Base-by-base conservation (phyloP, 441 rosid species). In the Heliophila coronopifolia region DNA sequence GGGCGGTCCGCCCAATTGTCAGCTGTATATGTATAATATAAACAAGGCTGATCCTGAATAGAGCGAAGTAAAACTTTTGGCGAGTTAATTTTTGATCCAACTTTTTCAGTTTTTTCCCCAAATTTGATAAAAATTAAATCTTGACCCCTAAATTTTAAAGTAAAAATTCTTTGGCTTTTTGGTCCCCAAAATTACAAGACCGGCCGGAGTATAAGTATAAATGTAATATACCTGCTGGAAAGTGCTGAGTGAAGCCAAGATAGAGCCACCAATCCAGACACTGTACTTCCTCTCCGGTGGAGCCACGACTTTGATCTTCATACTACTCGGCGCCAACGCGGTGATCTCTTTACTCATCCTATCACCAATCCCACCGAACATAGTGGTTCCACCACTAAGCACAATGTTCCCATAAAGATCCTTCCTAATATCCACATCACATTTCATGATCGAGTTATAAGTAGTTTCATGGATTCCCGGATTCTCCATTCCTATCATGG, bases 171-270 rank as follows among this genome's bases (percentile, higher is more conserved):
- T n/a, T n/a, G n/a, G n/a, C n/a, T n/a, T n/a, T n/a, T n/a, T n/a
- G n/a, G n/a, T n/a, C n/a, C n/a, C n/a, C n/a, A n/a, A n/a, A n/a
- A n/a, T n/a, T n/a, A n/a, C n/a, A n/a, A n/a, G n/a, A n/a, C n/a
- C n/a, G n/a, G n/a, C n/a, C n/a, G n/a, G n/a, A n/a, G n/a, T n/a
- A n/a, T n/a, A n/a, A n/a, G n/a, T n/a, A n/a, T n/a, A n/a, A n/a
- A n/a, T n/a, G n/a, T n/a, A n/a, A n/a, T n/a, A n/a, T 75, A 76
- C 84, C 81, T 79, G 84, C 63, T 76, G 81, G 76, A 79, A 76
- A 26, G 84, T 78, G 61, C 79, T 78, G 42, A 78, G 84, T 23
- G 84, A 78, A 0, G 84, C 80, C 28, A 78, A 67, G 48, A 78
- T 78, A 8, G 85, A 79, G 33, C 85, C 85, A 27, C 85, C 85